Base-by-base conservation (phyloP, 2,329 filamentous ascomycete genomes). In the Cadophora luteo-olivacea region DNA sequence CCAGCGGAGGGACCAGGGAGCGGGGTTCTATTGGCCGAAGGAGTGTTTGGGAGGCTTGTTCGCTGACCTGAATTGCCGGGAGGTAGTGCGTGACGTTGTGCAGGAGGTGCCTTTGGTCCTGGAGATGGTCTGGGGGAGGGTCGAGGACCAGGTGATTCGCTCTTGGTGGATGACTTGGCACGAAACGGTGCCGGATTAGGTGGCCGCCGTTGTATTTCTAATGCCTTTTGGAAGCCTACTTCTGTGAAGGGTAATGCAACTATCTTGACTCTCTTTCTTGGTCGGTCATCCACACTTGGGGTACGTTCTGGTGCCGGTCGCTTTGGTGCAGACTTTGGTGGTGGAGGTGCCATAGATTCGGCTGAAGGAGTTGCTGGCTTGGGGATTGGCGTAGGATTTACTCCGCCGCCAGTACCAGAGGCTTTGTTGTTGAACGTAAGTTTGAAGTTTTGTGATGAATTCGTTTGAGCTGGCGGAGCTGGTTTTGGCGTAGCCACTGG, bases 131-230 rank as follows among this genome's bases (percentile, higher is more conserved):
- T 69, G 6, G 71, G 66, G 22, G 74, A 72, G 45, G 67, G 68
- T 61, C 67, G 69, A 36, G 74, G 70, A 41, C 71, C 69, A 22
- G 75, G 72, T 29, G 74, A 73, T 25, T 66, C 41, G 33, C 68
- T 69, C 48, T 70, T 71, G 14, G 69, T 70, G 16, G 65, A 67
- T 48, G 65, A 57, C 33, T 71, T 71, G 19, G 65, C 36, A 45
- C 68, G 67, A 38, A 61, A 51, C 25, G 61, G 62, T 12, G 65
- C 51, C 51, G 74, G 74, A 24, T 73, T 73, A 16, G 72, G 74
- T 32, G 72, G 65, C 6, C 33, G 45, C 9, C 68, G 65, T 45
- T 71, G 38, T 61, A 78, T 77, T 19, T 68, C 36, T 24, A 63
- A 52, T 75, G 48, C 55, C 72, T 75, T 16, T 36, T 19, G 22